These are phyloP conservation scores for Tillandsia leiboldiana DNA, from an alignment of 176 grass and related monocot species.

Conservation along the genomic window DNA sequence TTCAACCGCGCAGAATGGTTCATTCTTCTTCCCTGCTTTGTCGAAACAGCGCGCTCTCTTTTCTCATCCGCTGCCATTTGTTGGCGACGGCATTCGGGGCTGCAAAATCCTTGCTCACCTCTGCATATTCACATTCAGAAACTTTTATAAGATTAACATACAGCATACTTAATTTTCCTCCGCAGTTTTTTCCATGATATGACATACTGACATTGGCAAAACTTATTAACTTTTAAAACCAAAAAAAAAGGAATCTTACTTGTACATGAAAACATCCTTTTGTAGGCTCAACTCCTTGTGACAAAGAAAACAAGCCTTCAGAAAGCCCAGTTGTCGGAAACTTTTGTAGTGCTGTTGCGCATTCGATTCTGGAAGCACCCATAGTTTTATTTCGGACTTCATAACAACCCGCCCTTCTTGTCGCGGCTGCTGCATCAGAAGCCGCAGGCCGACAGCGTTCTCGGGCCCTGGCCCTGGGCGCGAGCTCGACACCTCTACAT, in stretches of 20 bases:
- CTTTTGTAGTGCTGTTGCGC: not conserved
- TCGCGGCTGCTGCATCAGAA: constrained; percentile 50
- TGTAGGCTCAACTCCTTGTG: constrained; percentile 32
- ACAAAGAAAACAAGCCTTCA: constrained; percentile 61
- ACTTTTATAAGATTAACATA: not conserved
- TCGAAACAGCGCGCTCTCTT: constrained; percentile 37
- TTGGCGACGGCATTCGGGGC: constrained; percentile 34
- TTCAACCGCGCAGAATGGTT: not conserved
- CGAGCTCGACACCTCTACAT: constrained; percentile 1
- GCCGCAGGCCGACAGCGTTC: constrained; percentile 40
- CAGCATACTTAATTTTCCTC: not conserved
- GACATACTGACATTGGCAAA: not conserved
- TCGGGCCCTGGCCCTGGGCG: not conserved
- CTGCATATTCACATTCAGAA: constrained; percentile 24
- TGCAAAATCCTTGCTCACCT: constrained; percentile 56
- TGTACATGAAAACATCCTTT: constrained; percentile 80
- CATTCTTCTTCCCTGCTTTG: constrained; percentile 25
- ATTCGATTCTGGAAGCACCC: not conserved
- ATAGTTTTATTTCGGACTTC: constrained; percentile 21
- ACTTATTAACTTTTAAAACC: not conserved
- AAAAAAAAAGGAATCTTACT: constrained; percentile 21
- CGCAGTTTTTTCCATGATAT: no score
- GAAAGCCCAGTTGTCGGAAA: constrained; percentile 27
- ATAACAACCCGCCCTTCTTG: constrained; percentile 21
- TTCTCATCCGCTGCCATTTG: constrained; percentile 46